These are phyloP conservation scores for Baudoinia panamericana DNA, from an alignment of 495 filamentous ascomycete species.

Conservation along the genomic window DNA sequence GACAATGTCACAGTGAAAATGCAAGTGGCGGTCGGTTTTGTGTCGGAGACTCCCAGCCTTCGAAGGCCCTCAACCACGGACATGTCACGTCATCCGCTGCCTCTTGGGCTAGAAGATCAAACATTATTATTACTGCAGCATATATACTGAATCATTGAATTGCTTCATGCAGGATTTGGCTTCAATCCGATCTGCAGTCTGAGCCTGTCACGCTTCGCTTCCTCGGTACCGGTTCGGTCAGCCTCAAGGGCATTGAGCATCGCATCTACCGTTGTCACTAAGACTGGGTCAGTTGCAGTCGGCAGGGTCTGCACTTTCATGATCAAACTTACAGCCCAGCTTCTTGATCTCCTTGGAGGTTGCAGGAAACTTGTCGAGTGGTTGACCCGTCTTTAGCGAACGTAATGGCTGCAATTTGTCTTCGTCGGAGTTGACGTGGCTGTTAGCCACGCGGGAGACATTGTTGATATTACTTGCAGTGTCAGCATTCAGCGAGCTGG, in stretches of 20 bases:
- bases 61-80: too few species aligned
- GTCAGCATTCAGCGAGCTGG: neutral
- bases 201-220: slow-evolving; percentile 15
- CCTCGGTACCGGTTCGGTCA: slow-evolving; percentile 16
- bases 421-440: slow-evolving; percentile 13
- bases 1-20: too few species aligned
- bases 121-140: too few species aligned
- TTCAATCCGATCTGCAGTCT: slow-evolving; percentile 20
- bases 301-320: too few species aligned
- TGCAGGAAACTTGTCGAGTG: slow-evolving; percentile 19
- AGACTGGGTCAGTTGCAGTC: neutral
- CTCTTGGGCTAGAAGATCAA: too few species aligned
- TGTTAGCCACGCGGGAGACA: slow-evolving; percentile 22
- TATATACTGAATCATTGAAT: too few species aligned
- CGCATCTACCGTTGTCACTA: slow-evolving; percentile 13
- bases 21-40: too few species aligned
- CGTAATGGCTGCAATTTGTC: slow-evolving; percentile 18
- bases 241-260: slow-evolving; percentile 18
- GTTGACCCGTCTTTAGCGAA: slow-evolving; percentile 19
- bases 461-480: slow-evolving; percentile 20
- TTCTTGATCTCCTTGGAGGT: slow-evolving; percentile 19
- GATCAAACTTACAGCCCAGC: slow-evolving; percentile 12
- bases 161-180: slow-evolving; percentile 20
- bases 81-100: too few species aligned
- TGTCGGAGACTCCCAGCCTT: too few species aligned